Base-by-base conservation (phyloP, 2,329 filamentous ascomycete species). In the Torrubiella hemipterigena region DNA sequence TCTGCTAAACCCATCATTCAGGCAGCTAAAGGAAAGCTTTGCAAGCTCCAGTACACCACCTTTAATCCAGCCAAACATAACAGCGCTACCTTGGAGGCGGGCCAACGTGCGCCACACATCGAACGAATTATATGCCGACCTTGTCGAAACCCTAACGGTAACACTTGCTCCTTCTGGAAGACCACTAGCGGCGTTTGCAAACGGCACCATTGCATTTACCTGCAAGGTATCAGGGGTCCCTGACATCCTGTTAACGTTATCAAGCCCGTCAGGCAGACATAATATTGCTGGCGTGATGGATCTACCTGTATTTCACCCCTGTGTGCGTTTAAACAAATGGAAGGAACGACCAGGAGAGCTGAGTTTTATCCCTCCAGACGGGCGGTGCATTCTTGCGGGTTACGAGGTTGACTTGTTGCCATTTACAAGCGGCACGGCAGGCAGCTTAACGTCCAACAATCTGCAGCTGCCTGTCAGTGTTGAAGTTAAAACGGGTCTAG, bases 311-410 rank as follows among this genome's bases (percentile, higher is more conserved):
- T 98, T 98, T 45, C 91, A 98, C 51, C 91, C 91, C 1, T 96
- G 91, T 47, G 91, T 98, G 7, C 71, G 91, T 13, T 63, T 98
- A 4, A 81, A 80, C n/a, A 71, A 77, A 40, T 98, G 91, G 91
- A 79, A 79, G 44, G 84, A 93, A 45, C 73, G 75, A 33, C 85
- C 87, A 0, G 91, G 91, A 4, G 82, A 94, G 41, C 64, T 98
- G n/a, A 93, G 84, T 49, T 98, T 98, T 48, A 74, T 98, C 10
- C 91, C 91, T 3, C 91, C 91, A 1, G 91, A 98, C 52, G 91
- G 91, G 19, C 74, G 85, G 26, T 98, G 96, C 52, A 81, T 94
- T 24, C 67, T 98, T 13, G 87, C 86, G 19, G 87, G 86, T 15
- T 98, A 98, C 50, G 89, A 95, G 54, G 85, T 93, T 14, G 84